Conservation (phyloP, 2,329 filamentous ascomycete species). For the Clarireedia paspali region DNA sequence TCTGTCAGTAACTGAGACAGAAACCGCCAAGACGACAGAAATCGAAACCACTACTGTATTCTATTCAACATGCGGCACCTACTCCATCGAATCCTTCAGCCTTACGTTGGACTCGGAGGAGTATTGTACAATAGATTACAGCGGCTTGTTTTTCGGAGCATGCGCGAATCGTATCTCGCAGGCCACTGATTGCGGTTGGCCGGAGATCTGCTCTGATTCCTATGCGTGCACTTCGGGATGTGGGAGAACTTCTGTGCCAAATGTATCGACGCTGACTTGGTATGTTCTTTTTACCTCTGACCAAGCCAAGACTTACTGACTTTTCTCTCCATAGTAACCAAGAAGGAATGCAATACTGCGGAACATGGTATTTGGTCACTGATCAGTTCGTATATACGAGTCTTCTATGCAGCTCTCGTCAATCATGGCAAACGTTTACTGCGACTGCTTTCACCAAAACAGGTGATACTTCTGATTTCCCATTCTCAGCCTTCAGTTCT, state of each 20-base stretch:
- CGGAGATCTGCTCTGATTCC: not conserved
- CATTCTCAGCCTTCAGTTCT: not conserved
- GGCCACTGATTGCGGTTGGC: not conserved
- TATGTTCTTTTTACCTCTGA: not conserved
- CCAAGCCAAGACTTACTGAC: too few species aligned
- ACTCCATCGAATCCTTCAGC: not conserved
- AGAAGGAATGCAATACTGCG: not conserved
- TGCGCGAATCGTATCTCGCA: not conserved
- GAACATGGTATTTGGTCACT: not conserved
- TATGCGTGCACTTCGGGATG: not conserved
- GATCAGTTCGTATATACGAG: not conserved
- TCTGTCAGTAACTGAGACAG: too few species aligned
- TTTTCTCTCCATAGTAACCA: not conserved
- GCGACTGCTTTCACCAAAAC: not conserved
- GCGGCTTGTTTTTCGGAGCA: not conserved
- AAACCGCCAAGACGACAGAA: too few species aligned
- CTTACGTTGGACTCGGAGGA: not conserved
- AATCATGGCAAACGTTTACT: not conserved
- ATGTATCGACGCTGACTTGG: not conserved
- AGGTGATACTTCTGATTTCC: not conserved
- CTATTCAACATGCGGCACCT: not conserved
- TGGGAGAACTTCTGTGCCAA: conserved; percentile 5
- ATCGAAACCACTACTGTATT: too few species aligned
- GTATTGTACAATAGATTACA: not conserved
- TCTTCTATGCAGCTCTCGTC: not conserved